These are phyloP conservation scores for Plasmodium inui DNA, from an alignment of 169 alveolate species.

Conservation along the genomic window DNA sequence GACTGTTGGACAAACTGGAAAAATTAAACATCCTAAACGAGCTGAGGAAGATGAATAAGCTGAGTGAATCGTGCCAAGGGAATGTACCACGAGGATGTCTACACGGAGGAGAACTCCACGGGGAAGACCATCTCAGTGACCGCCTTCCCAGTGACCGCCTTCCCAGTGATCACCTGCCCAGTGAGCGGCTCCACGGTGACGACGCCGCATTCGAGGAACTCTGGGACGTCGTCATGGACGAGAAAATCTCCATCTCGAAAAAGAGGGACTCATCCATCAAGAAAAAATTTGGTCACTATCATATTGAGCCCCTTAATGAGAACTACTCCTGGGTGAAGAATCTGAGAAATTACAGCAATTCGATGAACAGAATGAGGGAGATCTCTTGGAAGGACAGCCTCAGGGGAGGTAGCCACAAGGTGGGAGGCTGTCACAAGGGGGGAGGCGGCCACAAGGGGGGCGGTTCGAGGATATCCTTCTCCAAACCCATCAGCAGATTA, in stretches of 20 bases:
- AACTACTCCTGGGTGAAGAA: slow-evolving; percentile 45
- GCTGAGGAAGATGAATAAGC: neutral
- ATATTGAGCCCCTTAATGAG: slow-evolving; percentile 20
- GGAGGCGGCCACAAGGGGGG: neutral
- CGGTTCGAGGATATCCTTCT: neutral
- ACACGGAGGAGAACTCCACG: neutral
- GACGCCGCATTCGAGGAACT: neutral
- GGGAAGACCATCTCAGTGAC: neutral
- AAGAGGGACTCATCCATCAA: neutral
- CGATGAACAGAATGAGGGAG: neutral
- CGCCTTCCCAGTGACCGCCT: no score
- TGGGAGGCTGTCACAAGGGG: no score
- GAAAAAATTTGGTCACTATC: slow-evolving; percentile 8
- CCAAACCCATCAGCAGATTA: neutral
- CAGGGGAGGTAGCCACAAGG: neutral
- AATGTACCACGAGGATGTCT: neutral
- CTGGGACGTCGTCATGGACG: neutral
- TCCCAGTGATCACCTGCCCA: no score
- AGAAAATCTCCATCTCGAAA: neutral
- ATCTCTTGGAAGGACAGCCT: neutral
- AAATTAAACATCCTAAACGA: neutral
- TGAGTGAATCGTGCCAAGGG: neutral
- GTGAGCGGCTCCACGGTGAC: neutral
- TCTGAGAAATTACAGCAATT: slow-evolving; percentile 25
- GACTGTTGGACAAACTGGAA: neutral